A percentile compares a stretch with the other conserved stretches of the same genome.
phyloP scores from a whole-genome alignment of 2,329 filamentous ascomycete species.

The Cladophialophora psammophila region DNA sequence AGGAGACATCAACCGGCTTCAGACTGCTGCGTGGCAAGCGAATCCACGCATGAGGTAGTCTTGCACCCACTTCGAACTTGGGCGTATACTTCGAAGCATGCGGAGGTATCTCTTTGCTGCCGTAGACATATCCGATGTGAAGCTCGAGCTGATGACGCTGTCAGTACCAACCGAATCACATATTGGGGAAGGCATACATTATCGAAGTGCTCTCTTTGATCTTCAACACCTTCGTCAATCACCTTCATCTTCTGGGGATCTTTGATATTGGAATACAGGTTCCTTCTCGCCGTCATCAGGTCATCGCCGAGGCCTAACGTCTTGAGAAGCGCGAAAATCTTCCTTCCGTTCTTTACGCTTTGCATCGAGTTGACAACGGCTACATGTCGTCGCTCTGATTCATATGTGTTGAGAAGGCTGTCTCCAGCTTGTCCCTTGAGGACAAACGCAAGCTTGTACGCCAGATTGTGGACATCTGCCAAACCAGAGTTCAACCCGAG shows the following conservation, averaged over 20 bases:
- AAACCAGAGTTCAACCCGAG: constrained; percentile 63
- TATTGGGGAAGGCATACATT: constrained; percentile 18
- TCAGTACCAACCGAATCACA: constrained; percentile 2
- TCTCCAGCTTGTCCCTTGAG: constrained; percentile 44
- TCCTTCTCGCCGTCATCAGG: constrained; percentile 30
- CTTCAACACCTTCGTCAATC: constrained; percentile 42
- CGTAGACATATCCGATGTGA: constrained; percentile 57
- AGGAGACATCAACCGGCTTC: constrained; percentile 46
- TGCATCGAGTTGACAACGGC: constrained; percentile 52
- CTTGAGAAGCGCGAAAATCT: constrained; percentile 54
- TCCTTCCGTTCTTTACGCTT: constrained; percentile 54
- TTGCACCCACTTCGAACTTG: constrained; percentile 49
- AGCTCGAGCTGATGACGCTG: constrained; percentile 45
- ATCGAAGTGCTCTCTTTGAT: constrained; percentile 35
- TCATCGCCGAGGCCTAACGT: constrained; percentile 48
- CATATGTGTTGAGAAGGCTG: constrained; percentile 48
- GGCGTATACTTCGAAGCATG: constrained; percentile 50
- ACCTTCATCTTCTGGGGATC: constrained; percentile 40
- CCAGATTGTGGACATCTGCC: constrained; percentile 62
- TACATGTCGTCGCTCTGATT: constrained; percentile 49
- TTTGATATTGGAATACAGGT: constrained; percentile 25
- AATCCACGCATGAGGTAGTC: constrained; percentile 54
- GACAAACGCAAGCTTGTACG: constrained; percentile 59
- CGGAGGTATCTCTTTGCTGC: constrained; percentile 43
- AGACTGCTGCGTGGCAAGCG: constrained; percentile 20